A percentile compares a stretch with the other conserved stretches of the same genome.
Evolutionary conservation across 257 asterid genomes (phyloP).

Genomic region (Solanum arcanum): DNA sequence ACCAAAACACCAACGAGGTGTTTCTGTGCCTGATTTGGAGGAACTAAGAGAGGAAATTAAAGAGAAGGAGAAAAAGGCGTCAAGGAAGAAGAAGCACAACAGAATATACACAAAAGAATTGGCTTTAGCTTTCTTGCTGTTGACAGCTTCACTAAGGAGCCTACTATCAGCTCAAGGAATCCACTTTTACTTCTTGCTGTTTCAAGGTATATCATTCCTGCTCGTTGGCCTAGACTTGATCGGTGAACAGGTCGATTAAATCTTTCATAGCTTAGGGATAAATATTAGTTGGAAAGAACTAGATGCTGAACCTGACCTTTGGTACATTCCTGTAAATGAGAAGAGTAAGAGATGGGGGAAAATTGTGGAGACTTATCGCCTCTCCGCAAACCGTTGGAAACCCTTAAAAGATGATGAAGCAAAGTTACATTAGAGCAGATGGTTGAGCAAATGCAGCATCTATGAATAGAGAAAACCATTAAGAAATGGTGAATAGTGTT

Average conservation of each 20-base stretch:
- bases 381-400: not conserved
- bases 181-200: constrained; percentile 88
- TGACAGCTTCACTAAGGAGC: constrained; percentile 82
- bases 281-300: not conserved
- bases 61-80: constrained; percentile 24
- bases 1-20: constrained; percentile 38
- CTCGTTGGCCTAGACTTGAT: constrained; percentile 88
- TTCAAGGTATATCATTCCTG: constrained; percentile 84
- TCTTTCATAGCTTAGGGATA: not conserved
- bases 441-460: not conserved
- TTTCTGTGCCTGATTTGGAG: constrained; percentile 59
- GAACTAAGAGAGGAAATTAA: constrained; percentile 45
- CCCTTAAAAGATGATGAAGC: not conserved
- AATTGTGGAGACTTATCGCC: not conserved
- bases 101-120: constrained; percentile 73
- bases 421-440: not conserved
- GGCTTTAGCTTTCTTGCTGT: constrained; percentile 65
- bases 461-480: not conserved
- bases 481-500: constrained; percentile 16
- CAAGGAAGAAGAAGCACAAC: constrained; percentile 61
- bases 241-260: constrained; percentile 66
- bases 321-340: constrained; percentile 1
- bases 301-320: not conserved
- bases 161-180: constrained; percentile 87
- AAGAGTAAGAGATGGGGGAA: not conserved